phyloP scores from a whole-genome alignment of 805 yeast species.

The Sugiyamaella boreocaroliniensis region DNA sequence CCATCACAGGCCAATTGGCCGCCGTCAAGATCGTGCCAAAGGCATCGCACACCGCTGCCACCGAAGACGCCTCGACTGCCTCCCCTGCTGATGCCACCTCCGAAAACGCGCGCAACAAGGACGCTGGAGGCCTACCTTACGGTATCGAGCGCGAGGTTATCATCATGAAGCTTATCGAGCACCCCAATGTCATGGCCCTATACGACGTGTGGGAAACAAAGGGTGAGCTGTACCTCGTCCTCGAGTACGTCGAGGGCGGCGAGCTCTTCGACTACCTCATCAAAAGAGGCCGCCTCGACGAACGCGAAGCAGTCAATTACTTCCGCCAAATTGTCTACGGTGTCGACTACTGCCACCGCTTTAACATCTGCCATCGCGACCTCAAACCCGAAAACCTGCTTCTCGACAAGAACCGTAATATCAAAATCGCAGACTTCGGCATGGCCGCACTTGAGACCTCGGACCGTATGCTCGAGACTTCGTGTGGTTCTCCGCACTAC shows the following conservation, averaged over 20 bases:
- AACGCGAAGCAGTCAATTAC: conserved; percentile 82
- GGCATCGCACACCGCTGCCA: conserved; percentile 37
- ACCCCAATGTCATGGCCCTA: conserved; percentile 85
- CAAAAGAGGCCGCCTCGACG: conserved; percentile 81
- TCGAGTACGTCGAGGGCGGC: conserved; percentile 97
- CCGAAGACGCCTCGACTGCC: conserved; percentile 28
- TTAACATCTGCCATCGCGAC: conserved; percentile 84
- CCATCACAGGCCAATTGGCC: conserved; percentile 78
- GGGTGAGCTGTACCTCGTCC: conserved; percentile 75
- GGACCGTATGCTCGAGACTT: conserved; percentile 81
- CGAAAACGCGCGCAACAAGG: conserved; percentile 22
- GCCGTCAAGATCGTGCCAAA: conserved; percentile 97
- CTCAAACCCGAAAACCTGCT: conserved; percentile 75
- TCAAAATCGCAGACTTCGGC: conserved; percentile 96
- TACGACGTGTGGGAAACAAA: conserved; percentile 98
- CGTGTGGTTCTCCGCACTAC: conserved; percentile 97
- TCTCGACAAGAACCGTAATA: conserved; percentile 75
- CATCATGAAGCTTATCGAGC: conserved; percentile 91
- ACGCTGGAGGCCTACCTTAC: conserved; percentile 69
- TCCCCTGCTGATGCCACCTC: conserved; percentile 8
- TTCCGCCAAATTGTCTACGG: conserved; percentile 83
- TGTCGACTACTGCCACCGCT: conserved; percentile 75
- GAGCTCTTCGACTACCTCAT: conserved; percentile 89
- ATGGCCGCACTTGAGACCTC: conserved; percentile 93
- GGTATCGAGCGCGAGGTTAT: conserved; percentile 97